A percentile compares a stretch with the other conserved stretches of the same genome.
These are phyloP conservation scores for Herpotrichia juniperi DNA, from an alignment of 2,329 filamentous ascomycete genomes.

Conservation along the genomic window DNA sequence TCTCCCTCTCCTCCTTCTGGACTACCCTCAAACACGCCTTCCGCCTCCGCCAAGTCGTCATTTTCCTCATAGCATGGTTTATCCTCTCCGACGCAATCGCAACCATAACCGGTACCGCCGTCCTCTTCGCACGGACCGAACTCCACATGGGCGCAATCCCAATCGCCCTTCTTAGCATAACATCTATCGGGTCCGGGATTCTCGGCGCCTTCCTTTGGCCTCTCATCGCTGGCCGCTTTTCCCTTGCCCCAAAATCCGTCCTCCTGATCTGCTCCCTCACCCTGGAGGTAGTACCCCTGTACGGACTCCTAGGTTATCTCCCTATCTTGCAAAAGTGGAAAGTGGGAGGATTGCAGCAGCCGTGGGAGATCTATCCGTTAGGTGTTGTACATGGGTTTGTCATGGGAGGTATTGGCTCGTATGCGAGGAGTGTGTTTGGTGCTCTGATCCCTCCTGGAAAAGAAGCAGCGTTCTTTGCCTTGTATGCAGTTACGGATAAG, in stretches of 20 bases:
- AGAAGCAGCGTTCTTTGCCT: conserved; percentile 90
- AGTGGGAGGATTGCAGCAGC: conserved; percentile 79
- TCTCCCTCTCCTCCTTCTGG: conserved; percentile 83
- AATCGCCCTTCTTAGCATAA: conserved; percentile 86
- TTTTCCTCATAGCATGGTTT: conserved; percentile 83
- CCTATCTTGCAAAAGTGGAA: conserved; percentile 75
- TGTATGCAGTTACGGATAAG: conserved; percentile 96
- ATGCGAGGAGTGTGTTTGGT: conserved; percentile 91
- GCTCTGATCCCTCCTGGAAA: conserved; percentile 83
- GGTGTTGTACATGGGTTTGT: conserved; percentile 87
- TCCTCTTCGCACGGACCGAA: conserved; percentile 90
- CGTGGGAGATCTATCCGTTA: conserved; percentile 92
- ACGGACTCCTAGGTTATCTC: conserved; percentile 83
- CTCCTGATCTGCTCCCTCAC: conserved; percentile 83
- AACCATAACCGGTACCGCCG: conserved; percentile 90
- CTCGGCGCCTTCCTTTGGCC: conserved; percentile 88
- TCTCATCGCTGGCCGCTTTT: conserved; percentile 70
- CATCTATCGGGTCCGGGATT: conserved; percentile 84
- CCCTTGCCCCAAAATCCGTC: conserved; percentile 76
- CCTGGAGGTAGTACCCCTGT: conserved; percentile 88
- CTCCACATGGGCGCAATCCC: conserved; percentile 86
- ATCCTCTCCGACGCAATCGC: conserved; percentile 90
- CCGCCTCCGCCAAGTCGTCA: conserved; percentile 70
- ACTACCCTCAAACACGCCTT: conserved; percentile 75
- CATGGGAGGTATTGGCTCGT: conserved; percentile 83